Conservation (phyloP, 164 flowering plant species). For the Magnolia officinalis region DNA sequence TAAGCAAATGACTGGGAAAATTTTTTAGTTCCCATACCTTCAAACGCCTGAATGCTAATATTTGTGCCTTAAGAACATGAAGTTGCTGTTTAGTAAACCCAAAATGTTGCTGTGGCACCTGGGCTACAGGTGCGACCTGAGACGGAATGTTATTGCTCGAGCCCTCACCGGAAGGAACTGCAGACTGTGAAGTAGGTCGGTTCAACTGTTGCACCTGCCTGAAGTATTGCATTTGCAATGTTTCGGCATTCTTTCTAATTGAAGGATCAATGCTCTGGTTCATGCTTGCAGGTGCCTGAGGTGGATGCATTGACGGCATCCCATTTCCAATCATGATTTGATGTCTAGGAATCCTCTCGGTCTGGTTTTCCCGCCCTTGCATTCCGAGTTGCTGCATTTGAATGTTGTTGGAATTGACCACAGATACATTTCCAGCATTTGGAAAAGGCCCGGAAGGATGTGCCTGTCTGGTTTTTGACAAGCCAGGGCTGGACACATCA, state of each 20-base stretch:
- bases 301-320: slow-evolving; percentile 53
- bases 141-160: slow-evolving; percentile 28
- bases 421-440: slow-evolving; percentile 31
- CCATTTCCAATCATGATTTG: slow-evolving; percentile 46
- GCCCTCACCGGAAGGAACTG: slow-evolving; percentile 43
- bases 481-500: slow-evolving; percentile 69
- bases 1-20: background rate
- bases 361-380: slow-evolving; percentile 54
- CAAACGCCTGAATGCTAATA: slow-evolving; percentile 86
- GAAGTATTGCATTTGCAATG: slow-evolving; percentile 50
- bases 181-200: slow-evolving; percentile 46
- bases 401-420: slow-evolving; percentile 35
- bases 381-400: slow-evolving; percentile 44
- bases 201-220: slow-evolving; percentile 51
- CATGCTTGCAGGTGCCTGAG: slow-evolving; percentile 46
- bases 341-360: slow-evolving; percentile 38
- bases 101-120: slow-evolving; percentile 37
- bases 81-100: slow-evolving; percentile 95
- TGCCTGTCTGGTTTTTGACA: slow-evolving; percentile 54
- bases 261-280: slow-evolving; percentile 47
- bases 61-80: slow-evolving; percentile 97
- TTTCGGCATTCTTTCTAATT: slow-evolving; percentile 42
- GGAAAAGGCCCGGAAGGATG: slow-evolving; percentile 47
- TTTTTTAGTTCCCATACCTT: slow-evolving; percentile 47
- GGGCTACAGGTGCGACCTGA: slow-evolving; percentile 44